These are phyloP conservation scores for Schizosaccharomyces pombe DNA, from an alignment of 805 yeast species.

Conservation along the genomic window DNA sequence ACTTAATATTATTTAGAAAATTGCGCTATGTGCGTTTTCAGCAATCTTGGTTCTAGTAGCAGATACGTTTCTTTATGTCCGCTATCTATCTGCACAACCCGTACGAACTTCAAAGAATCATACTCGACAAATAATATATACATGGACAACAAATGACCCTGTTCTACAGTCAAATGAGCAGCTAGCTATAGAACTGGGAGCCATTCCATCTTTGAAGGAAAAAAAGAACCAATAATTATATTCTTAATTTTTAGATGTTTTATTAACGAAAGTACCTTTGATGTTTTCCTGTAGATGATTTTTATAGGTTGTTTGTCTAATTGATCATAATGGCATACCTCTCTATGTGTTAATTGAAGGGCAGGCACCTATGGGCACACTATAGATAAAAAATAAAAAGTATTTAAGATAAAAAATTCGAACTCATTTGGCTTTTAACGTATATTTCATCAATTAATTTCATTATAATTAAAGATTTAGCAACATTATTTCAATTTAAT, in stretches of 20 bases:
- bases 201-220: neutral
- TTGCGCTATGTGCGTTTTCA: neutral
- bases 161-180: neutral
- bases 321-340: too few species aligned
- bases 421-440: too few species aligned
- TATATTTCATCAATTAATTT: too few species aligned
- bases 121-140: neutral
- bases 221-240: neutral
- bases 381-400: too few species aligned
- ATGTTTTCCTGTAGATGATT: too few species aligned
- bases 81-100: neutral
- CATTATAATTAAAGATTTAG: too few species aligned
- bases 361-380: too few species aligned
- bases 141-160: neutral
- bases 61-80: neutral
- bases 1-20: neutral
- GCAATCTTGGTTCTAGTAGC: neutral
- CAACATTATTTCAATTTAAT: too few species aligned
- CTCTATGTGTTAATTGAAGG: too few species aligned
- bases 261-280: too few species aligned
- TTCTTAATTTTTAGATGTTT: neutral
- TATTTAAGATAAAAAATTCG: too few species aligned
- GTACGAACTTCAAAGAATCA: neutral
- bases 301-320: too few species aligned
- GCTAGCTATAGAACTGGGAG: neutral